Evolutionary conservation across 768 basidiomycete genomes (phyloP).

Genomic region (Phanerochaete carnosa): DNA sequence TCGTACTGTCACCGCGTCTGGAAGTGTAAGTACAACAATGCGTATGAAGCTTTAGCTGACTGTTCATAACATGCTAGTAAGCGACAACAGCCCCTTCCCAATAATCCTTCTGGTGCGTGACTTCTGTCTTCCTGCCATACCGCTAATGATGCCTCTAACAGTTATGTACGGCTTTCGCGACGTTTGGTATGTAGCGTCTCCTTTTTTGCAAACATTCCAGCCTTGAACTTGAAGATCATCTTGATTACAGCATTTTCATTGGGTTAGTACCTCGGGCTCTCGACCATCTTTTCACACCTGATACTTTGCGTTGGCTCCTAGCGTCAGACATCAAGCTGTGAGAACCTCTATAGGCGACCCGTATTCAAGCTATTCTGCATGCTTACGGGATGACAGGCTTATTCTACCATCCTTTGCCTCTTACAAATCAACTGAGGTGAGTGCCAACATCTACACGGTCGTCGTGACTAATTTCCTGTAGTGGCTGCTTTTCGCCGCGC

Average conservation of each 20-base stretch:
- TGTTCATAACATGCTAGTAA: not conserved
- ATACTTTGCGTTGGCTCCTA: not conserved
- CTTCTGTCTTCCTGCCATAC: not conserved
- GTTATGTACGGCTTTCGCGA: not conserved
- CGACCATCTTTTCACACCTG: not conserved
- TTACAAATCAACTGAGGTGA: not conserved
- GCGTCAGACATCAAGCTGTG: constrained; percentile 1
- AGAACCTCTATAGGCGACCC: not conserved
- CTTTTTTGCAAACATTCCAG: too few species aligned
- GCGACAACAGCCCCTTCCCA: not conserved
- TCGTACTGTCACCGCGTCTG: not conserved
- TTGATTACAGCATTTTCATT: too few species aligned
- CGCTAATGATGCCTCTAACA: not conserved
- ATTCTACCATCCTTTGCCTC: not conserved
- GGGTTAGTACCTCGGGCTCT: not conserved
- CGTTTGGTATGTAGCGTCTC: not conserved
- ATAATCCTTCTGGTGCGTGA: not conserved
- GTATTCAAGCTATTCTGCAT: too few species aligned
- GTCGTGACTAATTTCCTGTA: not conserved
- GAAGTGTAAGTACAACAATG: not conserved
- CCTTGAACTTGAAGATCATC: not conserved
- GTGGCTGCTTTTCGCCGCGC: not conserved
- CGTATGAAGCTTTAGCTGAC: not conserved
- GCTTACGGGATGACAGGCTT: not conserved
- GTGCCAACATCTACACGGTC: too few species aligned